Percentiles rank a stretch among this genome's conserved stretches.
Conservation (phyloP, 1,284 basidiomycete species). For the Porogramme epimiltina region DNA sequence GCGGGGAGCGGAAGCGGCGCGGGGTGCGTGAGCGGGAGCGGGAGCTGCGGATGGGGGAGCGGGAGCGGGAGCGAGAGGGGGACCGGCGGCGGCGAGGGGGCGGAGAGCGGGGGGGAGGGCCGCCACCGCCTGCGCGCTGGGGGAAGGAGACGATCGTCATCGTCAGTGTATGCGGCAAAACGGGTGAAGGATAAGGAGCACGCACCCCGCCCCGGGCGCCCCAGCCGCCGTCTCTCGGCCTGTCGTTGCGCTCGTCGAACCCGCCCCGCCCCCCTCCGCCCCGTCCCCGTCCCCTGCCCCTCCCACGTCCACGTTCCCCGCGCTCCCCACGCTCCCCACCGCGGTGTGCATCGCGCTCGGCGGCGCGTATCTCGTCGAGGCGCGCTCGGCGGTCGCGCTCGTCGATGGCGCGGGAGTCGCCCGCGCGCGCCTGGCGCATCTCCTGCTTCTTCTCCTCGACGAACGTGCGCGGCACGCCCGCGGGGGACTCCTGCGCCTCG, state of each 20-base stretch:
- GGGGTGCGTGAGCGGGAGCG: conserved; percentile 24
- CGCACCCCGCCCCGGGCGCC: conserved; percentile 45
- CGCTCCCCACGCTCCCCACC: no score
- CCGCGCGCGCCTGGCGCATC: conserved; percentile 76
- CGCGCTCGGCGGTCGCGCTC: conserved; percentile 70
- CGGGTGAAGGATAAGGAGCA: neutral
- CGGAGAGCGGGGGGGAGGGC: conserved; percentile 34
- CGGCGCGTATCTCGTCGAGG: conserved; percentile 67
- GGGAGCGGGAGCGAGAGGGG: conserved; percentile 26
- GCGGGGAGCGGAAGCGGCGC: conserved; percentile 24
- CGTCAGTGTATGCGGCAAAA: neutral
- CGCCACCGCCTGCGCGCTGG: conserved; percentile 33
- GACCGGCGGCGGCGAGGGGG: conserved; percentile 35
- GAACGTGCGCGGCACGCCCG: conserved; percentile 91
- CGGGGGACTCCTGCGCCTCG: conserved; percentile 87
- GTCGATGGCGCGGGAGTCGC: conserved; percentile 67
- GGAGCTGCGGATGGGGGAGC: conserved; percentile 23
- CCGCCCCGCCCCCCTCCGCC: conserved; percentile 33
- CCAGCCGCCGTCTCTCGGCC: conserved; percentile 32
- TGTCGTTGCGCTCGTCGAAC: conserved; percentile 27
- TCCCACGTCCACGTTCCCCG: conserved; percentile 40
- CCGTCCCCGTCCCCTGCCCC: conserved; percentile 35
- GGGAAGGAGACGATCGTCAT: no score
- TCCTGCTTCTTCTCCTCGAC: conserved; percentile 97
- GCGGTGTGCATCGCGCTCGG: conserved; percentile 51